These are phyloP conservation scores for Aspergillus candidus DNA, from an alignment of 2,329 filamentous ascomycete genomes.

Conservation along the genomic window DNA sequence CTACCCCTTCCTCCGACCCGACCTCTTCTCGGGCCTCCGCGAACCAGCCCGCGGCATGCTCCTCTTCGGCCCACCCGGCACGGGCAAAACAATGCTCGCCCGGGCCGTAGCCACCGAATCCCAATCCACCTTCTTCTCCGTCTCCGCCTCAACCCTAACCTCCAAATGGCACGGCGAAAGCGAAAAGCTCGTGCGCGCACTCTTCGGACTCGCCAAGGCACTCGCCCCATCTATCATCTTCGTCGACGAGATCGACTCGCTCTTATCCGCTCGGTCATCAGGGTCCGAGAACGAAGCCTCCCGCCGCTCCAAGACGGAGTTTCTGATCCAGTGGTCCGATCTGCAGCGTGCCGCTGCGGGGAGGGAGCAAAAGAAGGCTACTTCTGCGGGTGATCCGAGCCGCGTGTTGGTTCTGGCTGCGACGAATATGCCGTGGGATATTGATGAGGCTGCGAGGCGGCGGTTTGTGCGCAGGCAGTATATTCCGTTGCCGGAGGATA, in stretches of 20 bases:
- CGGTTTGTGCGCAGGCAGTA: conserved; percentile 92
- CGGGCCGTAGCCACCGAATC: conserved; percentile 92
- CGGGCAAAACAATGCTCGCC: conserved; percentile 96
- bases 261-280: conserved; percentile 75
- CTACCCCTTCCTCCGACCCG: conserved; percentile 90
- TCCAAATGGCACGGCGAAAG: conserved; percentile 95
- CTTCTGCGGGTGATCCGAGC: conserved; percentile 70
- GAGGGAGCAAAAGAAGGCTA: conserved; percentile 57
- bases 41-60: conserved; percentile 94
- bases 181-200: conserved; percentile 87
- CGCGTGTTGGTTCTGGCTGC: conserved; percentile 89
- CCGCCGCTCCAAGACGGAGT: conserved; percentile 92
- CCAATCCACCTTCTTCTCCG: conserved; percentile 92
- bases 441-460: conserved; percentile 87
- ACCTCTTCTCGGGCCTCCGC: conserved; percentile 89
- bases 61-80: conserved; percentile 93
- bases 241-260: conserved; percentile 93
- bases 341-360: conserved; percentile 87
- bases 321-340: conserved; percentile 95
- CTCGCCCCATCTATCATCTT: conserved; percentile 96
- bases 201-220: conserved; percentile 83
- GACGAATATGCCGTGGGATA: conserved; percentile 95
- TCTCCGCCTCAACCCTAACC: conserved; percentile 87
- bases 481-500: conserved; percentile 82
- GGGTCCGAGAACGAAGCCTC: conserved; percentile 84